Percentiles rank a stretch among this genome's conserved stretches.
These are phyloP conservation scores for Aspergillus bombycis DNA, from an alignment of 2,329 filamentous ascomycete genomes.

Conservation along the genomic window DNA sequence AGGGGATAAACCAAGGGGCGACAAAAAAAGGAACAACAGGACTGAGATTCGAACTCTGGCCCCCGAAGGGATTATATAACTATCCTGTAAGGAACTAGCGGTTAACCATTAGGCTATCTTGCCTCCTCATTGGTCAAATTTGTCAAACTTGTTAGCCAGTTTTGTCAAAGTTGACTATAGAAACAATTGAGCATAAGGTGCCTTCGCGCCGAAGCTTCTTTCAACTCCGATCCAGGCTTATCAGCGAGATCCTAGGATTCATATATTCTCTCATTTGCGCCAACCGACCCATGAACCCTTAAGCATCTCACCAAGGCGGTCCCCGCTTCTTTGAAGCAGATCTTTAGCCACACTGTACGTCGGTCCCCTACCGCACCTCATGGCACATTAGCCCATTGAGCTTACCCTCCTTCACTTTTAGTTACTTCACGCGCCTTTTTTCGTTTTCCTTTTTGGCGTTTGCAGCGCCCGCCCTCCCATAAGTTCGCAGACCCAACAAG, in stretches of 20 bases:
- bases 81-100: not conserved
- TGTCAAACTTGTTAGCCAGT: not conserved
- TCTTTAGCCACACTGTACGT: not conserved
- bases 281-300: not conserved
- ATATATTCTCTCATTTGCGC: not conserved
- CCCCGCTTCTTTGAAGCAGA: not conserved
- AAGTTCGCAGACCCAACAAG: not conserved
- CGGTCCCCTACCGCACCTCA: not conserved
- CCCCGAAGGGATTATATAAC: not conserved
- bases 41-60: slow-evolving; percentile 1
- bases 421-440: not conserved
- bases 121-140: not conserved
- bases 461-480: not conserved
- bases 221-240: not conserved
- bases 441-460: not conserved
- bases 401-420: not conserved
- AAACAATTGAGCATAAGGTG: not conserved
- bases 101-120: not conserved
- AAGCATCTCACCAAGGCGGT: not conserved
- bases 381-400: not conserved
- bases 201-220: not conserved
- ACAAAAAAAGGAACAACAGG: not conserved
- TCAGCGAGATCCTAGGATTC: not conserved
- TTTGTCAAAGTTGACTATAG: not conserved
- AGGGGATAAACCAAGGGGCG: not conserved